Evolutionary conservation across 1,139 yeast genomes (phyloP), one percentile per base, ranked within the genome.

Genomic region (Zygosaccharomyces pseudobailii): DNA sequence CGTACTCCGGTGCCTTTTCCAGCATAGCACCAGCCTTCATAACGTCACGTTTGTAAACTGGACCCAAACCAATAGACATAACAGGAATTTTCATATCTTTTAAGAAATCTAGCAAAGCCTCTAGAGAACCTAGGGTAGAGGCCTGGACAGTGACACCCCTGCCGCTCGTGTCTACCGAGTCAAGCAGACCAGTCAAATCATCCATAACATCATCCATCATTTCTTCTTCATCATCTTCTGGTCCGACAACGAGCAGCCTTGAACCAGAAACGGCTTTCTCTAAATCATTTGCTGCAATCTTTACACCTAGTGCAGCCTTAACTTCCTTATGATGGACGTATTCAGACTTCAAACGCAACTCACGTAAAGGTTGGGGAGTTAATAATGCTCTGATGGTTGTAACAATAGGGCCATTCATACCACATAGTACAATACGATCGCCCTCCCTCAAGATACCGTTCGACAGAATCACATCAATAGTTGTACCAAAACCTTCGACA

Each of bases 261-360:
- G 98, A 94, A 72, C 99, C 99, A 43, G 99, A 97, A 66, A 92
- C 96, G 7, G 99, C 98, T 73, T 92, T 92, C 64, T 94, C 98
- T 61, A 92, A 79, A 68, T 92, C 98, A 67, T 87, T 87, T 36
- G 98, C 99, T 49, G 97, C 95, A 67, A 92, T 87, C 77, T 94
- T 92, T 50, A 94, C 97, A 78, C 99, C 99, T 59, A 92, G 78
- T 33, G 99, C 98, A 32, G 99, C 99, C 75, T 90, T 92, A 53
- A 92, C 97, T 71, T 90, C 96, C 69, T 92, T 92, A 72, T 88
- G 92, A 66, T 94, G 98, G 41, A 90, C 80, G 68, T 92, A 92
- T 58, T 87, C 96, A 22, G 96, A 86, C 70, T 92, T 92, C 69
- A 94, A 77, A 72, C 99, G 90, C 70, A 92, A 75, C 71, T 92